A percentile compares a stretch with the other conserved stretches of the same genome.
These are phyloP conservation scores for Pleoardoris graminearum DNA, from an alignment of 2,329 filamentous ascomycete genomes.

Conservation along the genomic window DNA sequence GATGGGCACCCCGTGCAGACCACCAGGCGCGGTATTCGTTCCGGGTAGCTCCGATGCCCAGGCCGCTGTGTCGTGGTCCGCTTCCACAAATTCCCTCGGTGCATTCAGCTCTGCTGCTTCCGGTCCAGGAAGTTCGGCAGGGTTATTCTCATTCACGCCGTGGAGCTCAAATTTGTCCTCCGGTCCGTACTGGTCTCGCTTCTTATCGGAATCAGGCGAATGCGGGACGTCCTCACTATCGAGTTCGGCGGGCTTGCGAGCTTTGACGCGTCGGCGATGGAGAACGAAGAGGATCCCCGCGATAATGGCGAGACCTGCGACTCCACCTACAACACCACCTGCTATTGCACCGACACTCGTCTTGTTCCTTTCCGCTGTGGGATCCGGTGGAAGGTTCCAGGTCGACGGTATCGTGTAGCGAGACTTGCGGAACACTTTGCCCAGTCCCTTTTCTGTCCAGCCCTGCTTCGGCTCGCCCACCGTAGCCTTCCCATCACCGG, in stretches of 20 bases:
- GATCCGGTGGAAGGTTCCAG: slow-evolving; percentile 9
- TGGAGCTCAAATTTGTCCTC: slow-evolving; percentile 21
- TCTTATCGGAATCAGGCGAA: neutral
- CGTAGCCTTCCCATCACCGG: slow-evolving; percentile 16
- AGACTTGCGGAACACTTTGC: slow-evolving; percentile 18
- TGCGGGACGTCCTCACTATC: slow-evolving; percentile 4
- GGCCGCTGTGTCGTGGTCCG: slow-evolving; percentile 16
- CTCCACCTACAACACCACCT: slow-evolving; percentile 22
- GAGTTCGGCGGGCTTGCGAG: slow-evolving; percentile 15
- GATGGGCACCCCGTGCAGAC: slow-evolving; percentile 19
- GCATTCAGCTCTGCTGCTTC: slow-evolving; percentile 17
- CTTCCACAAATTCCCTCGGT: slow-evolving; percentile 21
- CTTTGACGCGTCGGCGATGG: slow-evolving; percentile 11
- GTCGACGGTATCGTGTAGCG: slow-evolving; percentile 10
- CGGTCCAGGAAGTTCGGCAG: slow-evolving; percentile 20
- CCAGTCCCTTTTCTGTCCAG: slow-evolving; percentile 19
- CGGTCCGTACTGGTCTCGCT: slow-evolving; percentile 12
- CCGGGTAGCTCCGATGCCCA: slow-evolving; percentile 22
- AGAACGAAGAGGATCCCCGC: slow-evolving; percentile 14
- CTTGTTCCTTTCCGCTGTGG: slow-evolving; percentile 5
- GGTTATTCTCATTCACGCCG: slow-evolving; percentile 19
- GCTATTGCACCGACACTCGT: slow-evolving; percentile 18
- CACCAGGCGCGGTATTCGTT: slow-evolving; percentile 19
- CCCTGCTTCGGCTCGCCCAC: slow-evolving; percentile 21
- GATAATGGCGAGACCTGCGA: slow-evolving; percentile 19